Evolutionary conservation across 345 rosid species (phyloP).

Genomic region (Gossypium herbaceum): DNA sequence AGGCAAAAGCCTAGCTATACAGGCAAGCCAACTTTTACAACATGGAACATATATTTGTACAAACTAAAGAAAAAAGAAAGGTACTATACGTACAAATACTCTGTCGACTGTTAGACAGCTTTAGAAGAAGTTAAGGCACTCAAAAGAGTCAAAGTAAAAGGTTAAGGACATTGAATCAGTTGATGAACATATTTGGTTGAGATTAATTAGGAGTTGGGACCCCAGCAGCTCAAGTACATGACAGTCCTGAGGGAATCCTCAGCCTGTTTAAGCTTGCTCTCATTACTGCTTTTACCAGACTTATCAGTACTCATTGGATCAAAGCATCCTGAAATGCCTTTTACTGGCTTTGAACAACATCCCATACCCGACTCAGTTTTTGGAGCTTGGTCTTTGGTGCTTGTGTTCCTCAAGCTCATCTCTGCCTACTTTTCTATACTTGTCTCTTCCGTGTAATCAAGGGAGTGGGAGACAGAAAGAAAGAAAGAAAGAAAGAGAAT

Average conservation of each 20-base stretch:
- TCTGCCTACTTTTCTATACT: neutral
- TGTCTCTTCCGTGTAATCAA: too few species aligned
- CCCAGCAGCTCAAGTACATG: constrained; percentile 45
- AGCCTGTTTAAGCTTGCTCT: constrained; percentile 28
- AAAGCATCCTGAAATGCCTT: constrained; percentile 17
- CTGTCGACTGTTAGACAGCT: neutral
- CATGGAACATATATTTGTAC: neutral
- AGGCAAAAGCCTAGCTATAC: neutral
- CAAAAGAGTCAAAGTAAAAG: neutral
- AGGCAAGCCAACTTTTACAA: neutral
- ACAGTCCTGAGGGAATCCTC: constrained; percentile 44
- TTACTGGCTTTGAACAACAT: constrained; percentile 23
- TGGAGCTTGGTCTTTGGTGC: constrained; percentile 14
- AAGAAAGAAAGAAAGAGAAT: neutral
- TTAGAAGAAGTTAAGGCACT: neutral
- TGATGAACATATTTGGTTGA: neutral
- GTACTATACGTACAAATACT: neutral
- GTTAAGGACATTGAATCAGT: neutral
- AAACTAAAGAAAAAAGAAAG: neutral
- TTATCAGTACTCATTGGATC: neutral
- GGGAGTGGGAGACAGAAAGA: too few species aligned
- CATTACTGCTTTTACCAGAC: constrained; percentile 8
- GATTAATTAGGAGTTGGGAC: constrained; percentile 17
- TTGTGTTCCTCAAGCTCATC: constrained; percentile 22
- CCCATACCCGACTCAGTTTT: constrained; percentile 6